phyloP scores from a whole-genome alignment of 176 grass and related monocot genomes.

The Saccharum officinarum region DNA sequence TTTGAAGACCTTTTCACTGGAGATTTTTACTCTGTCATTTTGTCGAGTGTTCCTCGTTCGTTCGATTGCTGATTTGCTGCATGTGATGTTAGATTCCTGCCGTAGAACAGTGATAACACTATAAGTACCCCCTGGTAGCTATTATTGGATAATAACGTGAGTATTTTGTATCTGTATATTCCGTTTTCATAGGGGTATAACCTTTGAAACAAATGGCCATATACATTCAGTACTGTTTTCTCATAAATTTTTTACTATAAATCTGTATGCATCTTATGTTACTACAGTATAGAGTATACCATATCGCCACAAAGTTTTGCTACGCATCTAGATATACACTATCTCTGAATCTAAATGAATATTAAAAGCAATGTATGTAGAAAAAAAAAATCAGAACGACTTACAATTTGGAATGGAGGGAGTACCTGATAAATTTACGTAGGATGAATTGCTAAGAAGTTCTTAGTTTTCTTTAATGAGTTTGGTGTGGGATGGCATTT shows the following conservation, averaged over 20 bases:
- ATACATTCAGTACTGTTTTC: conserved; percentile 19
- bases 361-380: too few relatives aligned
- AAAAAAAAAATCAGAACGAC: too few relatives aligned
- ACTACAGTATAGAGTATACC: background rate
- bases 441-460: background rate
- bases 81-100: background rate
- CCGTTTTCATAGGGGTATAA: background rate
- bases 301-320: background rate
- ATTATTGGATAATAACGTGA: background rate
- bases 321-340: background rate
- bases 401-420: too few relatives aligned
- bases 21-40: background rate
- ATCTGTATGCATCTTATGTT: background rate
- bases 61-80: background rate
- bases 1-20: background rate
- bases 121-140: background rate
- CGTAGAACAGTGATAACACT: background rate
- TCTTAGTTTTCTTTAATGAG: background rate
- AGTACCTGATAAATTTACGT: background rate
- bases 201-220: background rate
- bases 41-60: background rate
- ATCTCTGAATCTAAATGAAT: too few relatives aligned
- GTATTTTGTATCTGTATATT: background rate
- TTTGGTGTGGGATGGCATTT: background rate
- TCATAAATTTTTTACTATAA: background rate